Evolutionary conservation across 2,329 filamentous ascomycete species (phyloP), one percentile per base, ranked within the genome.

Genomic region (Chaetomiaceae sp.): DNA sequence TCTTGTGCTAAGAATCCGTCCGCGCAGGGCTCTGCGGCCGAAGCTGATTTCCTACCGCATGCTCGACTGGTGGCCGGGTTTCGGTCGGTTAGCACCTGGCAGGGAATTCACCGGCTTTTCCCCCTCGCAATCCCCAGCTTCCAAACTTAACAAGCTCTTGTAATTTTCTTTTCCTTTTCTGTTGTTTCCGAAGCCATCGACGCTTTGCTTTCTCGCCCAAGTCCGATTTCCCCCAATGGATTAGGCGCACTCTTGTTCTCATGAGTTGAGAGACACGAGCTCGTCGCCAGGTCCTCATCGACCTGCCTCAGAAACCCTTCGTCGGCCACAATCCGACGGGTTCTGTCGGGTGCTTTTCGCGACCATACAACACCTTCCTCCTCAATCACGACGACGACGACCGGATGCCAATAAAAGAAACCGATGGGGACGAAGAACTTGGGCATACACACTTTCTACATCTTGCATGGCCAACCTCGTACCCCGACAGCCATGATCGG

Each of bases 381-480:
- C 52, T 53, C 30, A 12, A 33, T n/a, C 40, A 57, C 51, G 58
- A 62, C 55, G 55, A 60, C 53, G 49, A 59, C 51, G 51, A 57
- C 51, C 44, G 35, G 53, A 58, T 52, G 49, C 48, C 41, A 54
- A 44, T 34, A 41, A 52, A 58, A 55, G 44, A 55, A 50, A 50
- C 41, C 39, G 50, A 54, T 51, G 40, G 51, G 56, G 54, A 60
- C 44, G 55, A 59, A 57, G 50, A 55, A 58, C 23, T 58, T 57
- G 54, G 56, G 58, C 55, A 58, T 56, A 56, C 48, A 58, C 50
- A 55, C 50, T 55, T 58, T 44, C 55, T 60, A 61, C 53, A 59
- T 44, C 49, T 61, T 40, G 49, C 31, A 60, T 61, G 58, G 59
- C 57, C 59, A 58, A 61, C 59, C 58, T 59, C 56, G 48, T 52